phyloP scores from a whole-genome alignment of 108 stramenopile species.

The Nannochloropsis salina region DNA sequence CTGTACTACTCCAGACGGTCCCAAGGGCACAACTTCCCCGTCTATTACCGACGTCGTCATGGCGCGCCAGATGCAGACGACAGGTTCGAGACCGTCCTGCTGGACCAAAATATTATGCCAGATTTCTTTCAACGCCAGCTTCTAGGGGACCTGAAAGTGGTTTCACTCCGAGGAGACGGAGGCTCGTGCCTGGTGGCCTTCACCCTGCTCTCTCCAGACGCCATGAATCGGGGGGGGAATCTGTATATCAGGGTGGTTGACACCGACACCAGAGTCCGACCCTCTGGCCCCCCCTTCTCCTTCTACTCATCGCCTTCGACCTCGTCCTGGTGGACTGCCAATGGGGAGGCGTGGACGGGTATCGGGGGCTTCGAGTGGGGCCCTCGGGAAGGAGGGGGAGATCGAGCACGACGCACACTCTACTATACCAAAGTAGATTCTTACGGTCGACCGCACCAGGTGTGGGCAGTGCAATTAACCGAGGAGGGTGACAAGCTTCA shows the following conservation, averaged over 20 bases:
- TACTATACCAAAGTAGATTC: conserved; percentile 6
- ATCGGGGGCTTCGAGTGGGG: conserved; percentile 16
- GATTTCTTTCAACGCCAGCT: conserved; percentile 14
- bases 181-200: not conserved
- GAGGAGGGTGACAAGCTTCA: not conserved
- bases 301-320: not conserved
- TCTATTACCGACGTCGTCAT: not conserved
- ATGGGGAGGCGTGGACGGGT: not conserved
- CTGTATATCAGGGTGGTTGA: not conserved
- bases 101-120: not conserved
- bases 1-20: not conserved
- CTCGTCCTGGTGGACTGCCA: not conserved
- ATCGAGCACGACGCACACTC: not conserved
- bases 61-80: not conserved
- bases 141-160: not conserved
- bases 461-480: not conserved
- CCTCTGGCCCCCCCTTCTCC: not conserved
- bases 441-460: not conserved
- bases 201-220: not conserved
- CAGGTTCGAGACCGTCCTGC: not conserved
- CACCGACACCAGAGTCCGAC: not conserved
- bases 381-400: not conserved
- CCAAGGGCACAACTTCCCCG: not conserved
- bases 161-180: not conserved
- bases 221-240: not conserved